phyloP scores from a whole-genome alignment of 345 rosid genomes.

The Viola odorata region DNA sequence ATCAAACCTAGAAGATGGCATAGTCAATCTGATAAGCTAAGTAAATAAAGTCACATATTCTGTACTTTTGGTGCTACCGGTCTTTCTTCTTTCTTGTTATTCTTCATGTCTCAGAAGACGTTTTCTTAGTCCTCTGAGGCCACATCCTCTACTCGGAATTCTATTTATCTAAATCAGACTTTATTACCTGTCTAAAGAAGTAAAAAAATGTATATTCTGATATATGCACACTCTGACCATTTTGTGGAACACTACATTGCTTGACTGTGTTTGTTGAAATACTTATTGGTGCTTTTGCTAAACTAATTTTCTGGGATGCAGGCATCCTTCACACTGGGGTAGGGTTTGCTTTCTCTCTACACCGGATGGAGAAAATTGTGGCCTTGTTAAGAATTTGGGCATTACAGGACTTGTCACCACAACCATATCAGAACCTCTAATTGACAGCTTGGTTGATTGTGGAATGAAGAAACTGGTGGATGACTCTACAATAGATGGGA shows the following conservation, averaged over 20 bases:
- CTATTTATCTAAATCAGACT: no score
- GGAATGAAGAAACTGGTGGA: constrained; percentile 67
- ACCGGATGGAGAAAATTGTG: constrained; percentile 97
- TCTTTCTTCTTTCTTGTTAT: no score
- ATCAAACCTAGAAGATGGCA: no score
- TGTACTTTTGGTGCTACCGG: no score
- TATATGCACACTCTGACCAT: not conserved
- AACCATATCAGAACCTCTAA: constrained; percentile 39
- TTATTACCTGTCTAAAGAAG: no score
- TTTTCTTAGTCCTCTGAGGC: no score
- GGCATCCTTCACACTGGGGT: constrained; percentile 99
- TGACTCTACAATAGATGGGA: constrained; percentile 47
- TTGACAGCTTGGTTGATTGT: constrained; percentile 36
- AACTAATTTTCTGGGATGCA: constrained; percentile 28
- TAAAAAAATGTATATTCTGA: not conserved
- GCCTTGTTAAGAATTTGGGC: constrained; percentile 86
- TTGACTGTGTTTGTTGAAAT: not conserved
- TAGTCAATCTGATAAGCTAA: no score
- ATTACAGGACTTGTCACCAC: constrained; percentile 76
- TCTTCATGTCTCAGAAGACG: no score
- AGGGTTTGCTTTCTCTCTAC: constrained; percentile 89
- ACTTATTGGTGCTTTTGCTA: constrained; percentile 8
- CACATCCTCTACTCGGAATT: no score
- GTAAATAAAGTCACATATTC: no score
- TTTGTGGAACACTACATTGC: not conserved